Evolutionary conservation across 331 rosid genomes (phyloP).

Genomic region (Erythrophleum ivorense): DNA sequence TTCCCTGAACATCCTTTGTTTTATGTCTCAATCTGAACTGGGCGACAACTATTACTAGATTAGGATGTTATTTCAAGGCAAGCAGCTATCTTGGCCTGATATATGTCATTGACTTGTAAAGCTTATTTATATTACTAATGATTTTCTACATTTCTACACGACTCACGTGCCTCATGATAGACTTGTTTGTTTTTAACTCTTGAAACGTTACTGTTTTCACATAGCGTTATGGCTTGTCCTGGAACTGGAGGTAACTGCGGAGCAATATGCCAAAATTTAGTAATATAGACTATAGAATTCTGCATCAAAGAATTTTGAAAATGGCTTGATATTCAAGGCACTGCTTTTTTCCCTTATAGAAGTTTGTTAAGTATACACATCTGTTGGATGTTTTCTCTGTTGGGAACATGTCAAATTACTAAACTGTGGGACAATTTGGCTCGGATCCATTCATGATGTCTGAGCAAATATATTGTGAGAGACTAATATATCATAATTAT

Average conservation of each 20-base stretch:
- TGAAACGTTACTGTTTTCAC: neutral
- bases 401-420: neutral
- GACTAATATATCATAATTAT: neutral
- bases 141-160: neutral
- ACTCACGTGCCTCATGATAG: neutral
- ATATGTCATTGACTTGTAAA: neutral
- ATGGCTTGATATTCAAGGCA: neutral
- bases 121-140: neutral
- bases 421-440: neutral
- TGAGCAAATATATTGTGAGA: neutral
- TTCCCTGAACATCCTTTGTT: neutral
- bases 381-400: neutral
- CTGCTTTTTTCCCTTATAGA: neutral
- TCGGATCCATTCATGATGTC: neutral
- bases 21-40: neutral
- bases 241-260: no score
- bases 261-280: no score
- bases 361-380: neutral
- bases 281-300: no score
- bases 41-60: constrained; percentile 3
- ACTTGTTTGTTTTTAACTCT: no score
- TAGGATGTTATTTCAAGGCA: neutral
- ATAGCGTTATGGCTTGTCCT: no score
- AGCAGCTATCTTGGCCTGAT: neutral
- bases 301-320: no score